Conservation (phyloP, 202 grass and related monocot genomes). For the Miscanthus sacchariflorus region DNA sequence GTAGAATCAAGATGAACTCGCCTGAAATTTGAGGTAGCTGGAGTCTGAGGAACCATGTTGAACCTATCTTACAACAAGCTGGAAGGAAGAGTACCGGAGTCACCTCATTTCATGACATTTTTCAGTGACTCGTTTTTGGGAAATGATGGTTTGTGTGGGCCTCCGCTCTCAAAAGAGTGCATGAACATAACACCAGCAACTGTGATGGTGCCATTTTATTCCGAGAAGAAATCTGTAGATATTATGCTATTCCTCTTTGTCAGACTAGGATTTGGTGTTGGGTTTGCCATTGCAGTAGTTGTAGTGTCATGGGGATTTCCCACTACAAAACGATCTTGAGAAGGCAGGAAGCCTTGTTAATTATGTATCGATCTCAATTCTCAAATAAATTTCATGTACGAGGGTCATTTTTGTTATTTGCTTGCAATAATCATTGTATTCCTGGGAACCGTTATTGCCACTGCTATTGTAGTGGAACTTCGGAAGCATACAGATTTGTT, state of each 20-base stretch:
- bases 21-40: no score
- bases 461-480: no score
- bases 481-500: no score
- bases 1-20: constrained; percentile 1
- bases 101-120: neutral
- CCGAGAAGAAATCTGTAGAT: neutral
- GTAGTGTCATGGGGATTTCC: neutral
- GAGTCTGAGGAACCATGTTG: neutral
- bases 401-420: no score
- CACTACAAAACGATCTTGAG: no score
- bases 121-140: no score
- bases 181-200: neutral
- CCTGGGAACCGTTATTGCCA: no score
- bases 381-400: no score
- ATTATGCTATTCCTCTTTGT: neutral
- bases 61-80: neutral
- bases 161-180: constrained; percentile 25
- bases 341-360: neutral
- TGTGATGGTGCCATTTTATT: neutral
- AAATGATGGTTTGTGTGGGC: neutral
- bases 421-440: no score
- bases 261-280: constrained; percentile 16
- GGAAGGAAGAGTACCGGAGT: neutral
- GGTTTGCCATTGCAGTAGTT: constrained; percentile 11
- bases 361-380: neutral